Conservation (phyloP, 305 asterid species). For the Fraxinus platypoda region DNA sequence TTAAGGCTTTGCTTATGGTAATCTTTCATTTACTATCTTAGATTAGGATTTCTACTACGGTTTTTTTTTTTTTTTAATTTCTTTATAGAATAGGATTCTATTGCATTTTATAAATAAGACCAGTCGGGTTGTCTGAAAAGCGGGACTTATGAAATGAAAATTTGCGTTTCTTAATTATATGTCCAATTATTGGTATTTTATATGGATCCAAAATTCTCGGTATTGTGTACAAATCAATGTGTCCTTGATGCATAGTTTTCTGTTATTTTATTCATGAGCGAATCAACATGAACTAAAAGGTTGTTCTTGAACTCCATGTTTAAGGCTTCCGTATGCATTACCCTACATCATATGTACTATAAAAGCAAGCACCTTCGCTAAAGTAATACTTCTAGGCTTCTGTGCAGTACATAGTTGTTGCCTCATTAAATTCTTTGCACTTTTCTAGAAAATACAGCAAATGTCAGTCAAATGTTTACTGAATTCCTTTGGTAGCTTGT, state of each 20-base stretch:
- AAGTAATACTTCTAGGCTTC: not conserved
- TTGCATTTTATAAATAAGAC: not conserved
- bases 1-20: not conserved
- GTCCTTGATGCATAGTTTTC: not conserved
- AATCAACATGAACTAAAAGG: not conserved
- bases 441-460: not conserved
- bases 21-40: not conserved
- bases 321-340: not conserved
- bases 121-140: not conserved
- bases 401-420: not conserved
- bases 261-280: not conserved
- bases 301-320: not conserved
- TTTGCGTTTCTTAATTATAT: not conserved
- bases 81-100: not conserved
- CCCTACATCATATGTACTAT: not conserved
- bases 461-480: not conserved
- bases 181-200: not conserved
- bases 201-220: not conserved
- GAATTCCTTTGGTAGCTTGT: not conserved
- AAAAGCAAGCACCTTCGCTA: not conserved
- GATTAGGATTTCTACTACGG: not conserved
- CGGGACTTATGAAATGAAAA: not conserved
- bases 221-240: not conserved
- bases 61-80: too few relatives aligned
- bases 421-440: not conserved